These are phyloP conservation scores for Osmanthus fragrans DNA, from an alignment of 257 asterid species.

Conservation along the genomic window DNA sequence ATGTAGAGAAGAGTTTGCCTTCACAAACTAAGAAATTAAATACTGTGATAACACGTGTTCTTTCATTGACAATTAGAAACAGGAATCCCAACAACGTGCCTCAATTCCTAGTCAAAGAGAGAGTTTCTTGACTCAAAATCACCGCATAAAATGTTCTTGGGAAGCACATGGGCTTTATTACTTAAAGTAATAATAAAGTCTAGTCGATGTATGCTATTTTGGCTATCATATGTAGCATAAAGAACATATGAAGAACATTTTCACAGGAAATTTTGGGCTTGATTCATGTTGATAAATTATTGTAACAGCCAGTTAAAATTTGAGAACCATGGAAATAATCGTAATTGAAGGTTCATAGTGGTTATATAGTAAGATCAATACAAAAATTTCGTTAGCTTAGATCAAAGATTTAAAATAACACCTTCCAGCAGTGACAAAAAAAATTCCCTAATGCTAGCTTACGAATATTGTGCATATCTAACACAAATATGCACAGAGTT, in stretches of 20 bases:
- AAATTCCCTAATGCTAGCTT: background rate
- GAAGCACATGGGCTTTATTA: background rate
- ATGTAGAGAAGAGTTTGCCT: background rate
- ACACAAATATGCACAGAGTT: background rate
- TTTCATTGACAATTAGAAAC: background rate
- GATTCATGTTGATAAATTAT: background rate
- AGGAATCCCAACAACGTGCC: background rate
- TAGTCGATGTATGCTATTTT: background rate
- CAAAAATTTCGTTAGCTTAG: background rate
- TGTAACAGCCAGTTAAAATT: background rate
- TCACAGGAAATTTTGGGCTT: background rate
- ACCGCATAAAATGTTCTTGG: background rate
- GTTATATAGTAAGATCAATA: background rate
- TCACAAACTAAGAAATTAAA: background rate
- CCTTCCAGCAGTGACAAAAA: too few species aligned
- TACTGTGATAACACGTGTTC: background rate
- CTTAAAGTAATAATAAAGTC: background rate
- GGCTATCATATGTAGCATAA: background rate
- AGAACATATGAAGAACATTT: background rate
- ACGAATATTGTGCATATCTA: background rate
- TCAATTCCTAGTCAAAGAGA: background rate
- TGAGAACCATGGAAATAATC: background rate
- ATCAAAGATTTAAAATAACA: background rate
- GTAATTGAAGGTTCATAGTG: background rate
- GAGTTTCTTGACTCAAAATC: background rate